Evolutionary conservation across 1,139 yeast genomes (phyloP), one percentile per base, ranked within the genome.

Genomic region (Hansenula anomala): DNA sequence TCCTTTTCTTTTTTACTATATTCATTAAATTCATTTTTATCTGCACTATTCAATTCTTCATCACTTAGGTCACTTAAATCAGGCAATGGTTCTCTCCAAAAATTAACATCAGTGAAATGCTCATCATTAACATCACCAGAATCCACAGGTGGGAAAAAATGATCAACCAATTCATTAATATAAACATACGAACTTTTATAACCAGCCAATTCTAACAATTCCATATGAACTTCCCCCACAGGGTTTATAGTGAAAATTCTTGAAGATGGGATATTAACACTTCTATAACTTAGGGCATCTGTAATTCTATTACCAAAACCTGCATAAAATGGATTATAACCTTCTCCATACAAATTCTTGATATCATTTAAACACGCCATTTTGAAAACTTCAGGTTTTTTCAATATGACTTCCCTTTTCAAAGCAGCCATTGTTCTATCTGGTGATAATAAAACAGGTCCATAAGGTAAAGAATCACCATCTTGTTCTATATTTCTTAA

Each of bases 261-360:
- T 31, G 96, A 94, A 25, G 95, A 81, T 3, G 98, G 98, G 9
- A 94, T 87, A 12, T 94, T 89, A 5, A 92, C 98, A 12, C 92
- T 84, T 52, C 98, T 71, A 60, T 94, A 94, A 42, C 97, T 87
- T 40, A 94, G 73, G 6, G 98, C 98, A 65, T 94, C 99, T 1
- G 99, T 94, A 44, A 94, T 92, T 51, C 96, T 71, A 58, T 94
- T 94, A 18, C 99, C 99, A 60, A 94, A 94, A 0, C 98, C 99
- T 6, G 98, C 98, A 61, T 87, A 90, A 55, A 94, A 94, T 4
- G 97, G 97, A 1, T 90, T 83, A 27, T 59, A 60, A 29, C 56
- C 53, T 5, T 53, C 55, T 30, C 57, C 59, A 41, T 81, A 78
- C 25, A 94, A 67, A 41, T 81, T 74, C 52, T 79, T 78, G 44